Conservation (phyloP, 164 flowering plant genomes). For the Stephania cephalantha region DNA sequence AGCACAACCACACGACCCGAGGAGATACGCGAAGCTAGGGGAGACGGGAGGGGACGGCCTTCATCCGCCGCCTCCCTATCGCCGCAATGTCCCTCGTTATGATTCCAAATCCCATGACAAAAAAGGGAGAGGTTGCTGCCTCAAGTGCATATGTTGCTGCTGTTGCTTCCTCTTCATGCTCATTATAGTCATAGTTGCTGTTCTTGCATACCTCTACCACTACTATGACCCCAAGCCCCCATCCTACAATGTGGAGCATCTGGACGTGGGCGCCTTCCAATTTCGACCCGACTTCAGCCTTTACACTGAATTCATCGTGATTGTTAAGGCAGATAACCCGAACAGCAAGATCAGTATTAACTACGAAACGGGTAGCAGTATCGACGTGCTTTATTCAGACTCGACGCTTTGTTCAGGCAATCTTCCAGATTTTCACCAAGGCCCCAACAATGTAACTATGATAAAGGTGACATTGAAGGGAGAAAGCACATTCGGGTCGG, state of each 20-base stretch:
- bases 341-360: conserved; percentile 37
- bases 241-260: conserved; percentile 27
- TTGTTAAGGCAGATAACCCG: conserved; percentile 50
- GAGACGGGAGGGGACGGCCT: conserved; percentile 17
- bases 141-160: conserved; percentile 42
- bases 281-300: conserved; percentile 35
- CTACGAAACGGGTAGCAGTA: conserved; percentile 34
- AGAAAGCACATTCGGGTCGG: conserved; percentile 43
- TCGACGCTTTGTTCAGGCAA: conserved; percentile 41
- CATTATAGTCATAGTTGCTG: conserved; percentile 16
- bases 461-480: conserved; percentile 39
- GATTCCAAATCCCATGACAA: conserved; percentile 11
- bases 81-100: conserved; percentile 48
- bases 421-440: conserved; percentile 51
- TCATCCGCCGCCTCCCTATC: conserved; percentile 43
- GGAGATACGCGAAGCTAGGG: conserved; percentile 41
- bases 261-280: conserved; percentile 37
- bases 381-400: conserved; percentile 27
- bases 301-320: conserved; percentile 32
- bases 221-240: conserved; percentile 39
- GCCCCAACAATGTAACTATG: conserved; percentile 31
- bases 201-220: conserved; percentile 17
- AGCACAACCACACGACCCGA: conserved; percentile 19
- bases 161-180: conserved; percentile 38
- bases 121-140: conserved; percentile 19